phyloP scores from a whole-genome alignment of 1,284 basidiomycete species.

The Ganoderma leucocontextum region DNA sequence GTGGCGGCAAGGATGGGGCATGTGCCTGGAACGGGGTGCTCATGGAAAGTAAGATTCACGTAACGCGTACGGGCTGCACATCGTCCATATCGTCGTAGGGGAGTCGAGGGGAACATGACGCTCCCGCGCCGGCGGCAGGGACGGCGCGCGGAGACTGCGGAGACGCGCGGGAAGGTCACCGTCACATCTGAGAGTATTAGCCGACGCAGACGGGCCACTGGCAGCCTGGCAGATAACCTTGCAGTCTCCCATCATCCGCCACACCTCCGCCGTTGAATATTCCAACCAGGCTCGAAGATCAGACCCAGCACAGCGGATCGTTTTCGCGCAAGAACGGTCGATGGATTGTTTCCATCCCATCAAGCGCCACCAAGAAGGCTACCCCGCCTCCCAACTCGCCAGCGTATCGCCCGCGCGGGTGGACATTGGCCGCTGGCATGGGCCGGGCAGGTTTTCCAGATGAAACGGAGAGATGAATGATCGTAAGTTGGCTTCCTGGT shows the following conservation, averaged over 20 bases:
- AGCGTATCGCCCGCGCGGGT: slow-evolving; percentile 4
- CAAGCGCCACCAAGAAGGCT: not conserved
- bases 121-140: slow-evolving; percentile 5
- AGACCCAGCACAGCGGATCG: slow-evolving; percentile 3
- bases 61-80: not conserved
- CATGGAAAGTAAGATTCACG: slow-evolving; percentile 7
- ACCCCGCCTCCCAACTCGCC: not conserved
- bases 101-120: not conserved
- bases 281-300: not conserved
- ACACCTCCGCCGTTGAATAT: not conserved
- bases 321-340: slow-evolving; percentile 13
- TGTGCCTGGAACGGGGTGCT: not conserved
- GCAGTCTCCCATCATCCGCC: slow-evolving; percentile 12
- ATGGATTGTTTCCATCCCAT: slow-evolving; percentile 15
- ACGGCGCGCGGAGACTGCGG: not conserved
- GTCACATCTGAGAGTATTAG: not conserved
- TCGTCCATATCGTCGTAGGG: not conserved
- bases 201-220: slow-evolving; percentile 3
- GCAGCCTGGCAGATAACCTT: slow-evolving; percentile 13
- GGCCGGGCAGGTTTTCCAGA: slow-evolving; percentile 4
- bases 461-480: slow-evolving; percentile 18
- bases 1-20: not conserved
- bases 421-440: not conserved
- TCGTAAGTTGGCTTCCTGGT: slow-evolving; percentile 9
- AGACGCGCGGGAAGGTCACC: slow-evolving; percentile 2